A percentile compares a stretch with the other conserved stretches of the same genome.
Conservation (phyloP, 305 asterid species). For the Solanum hybrid region DNA sequence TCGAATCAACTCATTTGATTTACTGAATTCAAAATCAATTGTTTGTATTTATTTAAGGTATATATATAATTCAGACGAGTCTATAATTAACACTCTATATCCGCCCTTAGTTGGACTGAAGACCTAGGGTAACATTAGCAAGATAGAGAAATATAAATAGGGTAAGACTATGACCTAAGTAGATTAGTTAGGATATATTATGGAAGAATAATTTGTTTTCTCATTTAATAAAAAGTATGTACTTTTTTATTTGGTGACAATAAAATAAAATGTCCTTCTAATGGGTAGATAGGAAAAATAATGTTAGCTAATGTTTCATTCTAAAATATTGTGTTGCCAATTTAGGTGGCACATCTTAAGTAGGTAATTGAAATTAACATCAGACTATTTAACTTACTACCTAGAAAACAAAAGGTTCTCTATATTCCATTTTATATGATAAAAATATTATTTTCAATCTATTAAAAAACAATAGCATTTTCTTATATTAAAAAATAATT, state of each 20-base stretch:
- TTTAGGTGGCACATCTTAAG: constrained; percentile 14
- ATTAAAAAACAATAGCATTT: neutral
- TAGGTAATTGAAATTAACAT: neutral
- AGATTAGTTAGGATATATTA: neutral
- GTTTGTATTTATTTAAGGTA: neutral
- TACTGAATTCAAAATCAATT: neutral
- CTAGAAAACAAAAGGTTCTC: neutral
- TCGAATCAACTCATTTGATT: neutral
- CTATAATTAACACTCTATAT: neutral
- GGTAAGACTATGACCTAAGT: neutral
- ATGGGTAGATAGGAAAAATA: neutral
- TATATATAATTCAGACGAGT: neutral
- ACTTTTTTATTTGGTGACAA: neutral
- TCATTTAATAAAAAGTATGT: neutral
- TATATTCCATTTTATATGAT: neutral
- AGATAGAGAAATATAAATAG: neutral
- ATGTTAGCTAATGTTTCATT: neutral
- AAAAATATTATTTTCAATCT: neutral
- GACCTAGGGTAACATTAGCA: neutral
- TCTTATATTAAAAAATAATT: neutral
- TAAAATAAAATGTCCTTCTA: neutral
- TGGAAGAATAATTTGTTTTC: neutral
- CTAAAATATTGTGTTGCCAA: neutral
- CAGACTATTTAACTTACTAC: constrained; percentile 5
- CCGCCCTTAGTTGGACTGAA: neutral